Evolutionary conservation across 495 filamentous ascomycete species (phyloP).

Genomic region (Xylaria intraflava): DNA sequence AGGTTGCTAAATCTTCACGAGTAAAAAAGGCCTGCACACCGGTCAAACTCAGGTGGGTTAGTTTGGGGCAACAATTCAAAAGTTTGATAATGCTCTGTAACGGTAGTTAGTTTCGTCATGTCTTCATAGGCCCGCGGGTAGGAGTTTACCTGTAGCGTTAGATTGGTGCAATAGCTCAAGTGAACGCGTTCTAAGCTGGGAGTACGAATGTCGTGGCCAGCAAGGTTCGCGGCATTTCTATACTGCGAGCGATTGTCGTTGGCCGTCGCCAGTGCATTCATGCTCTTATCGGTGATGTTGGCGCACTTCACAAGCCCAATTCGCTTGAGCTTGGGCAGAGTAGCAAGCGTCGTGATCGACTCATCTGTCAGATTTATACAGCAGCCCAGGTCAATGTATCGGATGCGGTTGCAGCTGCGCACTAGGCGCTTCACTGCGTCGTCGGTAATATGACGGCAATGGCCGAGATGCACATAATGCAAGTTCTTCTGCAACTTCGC

Average conservation of each 20-base stretch:
- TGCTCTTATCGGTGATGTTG: conserved; percentile 80
- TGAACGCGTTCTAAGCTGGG: conserved; percentile 82
- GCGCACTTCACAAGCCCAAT: conserved; percentile 94
- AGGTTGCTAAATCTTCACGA: conserved; percentile 66
- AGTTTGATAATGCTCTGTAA: conserved; percentile 79
- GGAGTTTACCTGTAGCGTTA: conserved; percentile 66
- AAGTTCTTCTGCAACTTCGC: conserved; percentile 88
- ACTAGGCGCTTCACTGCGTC: conserved; percentile 75
- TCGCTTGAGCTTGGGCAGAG: conserved; percentile 82
- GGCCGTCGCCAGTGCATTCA: conserved; percentile 68
- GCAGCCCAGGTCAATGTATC: conserved; percentile 96
- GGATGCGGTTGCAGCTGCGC: conserved; percentile 80
- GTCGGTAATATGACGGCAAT: conserved; percentile 89
- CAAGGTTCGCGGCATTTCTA: conserved; percentile 20
- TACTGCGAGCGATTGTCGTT: conserved; percentile 31
- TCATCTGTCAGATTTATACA: conserved; percentile 82
- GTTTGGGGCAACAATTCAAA: conserved; percentile 80
- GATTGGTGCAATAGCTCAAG: conserved; percentile 84
- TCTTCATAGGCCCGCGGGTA: not conserved
- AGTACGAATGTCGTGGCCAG: conserved; percentile 31
- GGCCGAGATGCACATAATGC: conserved; percentile 92
- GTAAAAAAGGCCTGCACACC: conserved; percentile 79
- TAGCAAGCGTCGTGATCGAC: conserved; percentile 78
- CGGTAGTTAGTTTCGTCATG: conserved; percentile 14
- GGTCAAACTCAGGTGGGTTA: conserved; percentile 93